These are phyloP conservation scores for Aegilops sharonensis DNA, from an alignment of 176 grass and related monocot species.

Conservation along the genomic window DNA sequence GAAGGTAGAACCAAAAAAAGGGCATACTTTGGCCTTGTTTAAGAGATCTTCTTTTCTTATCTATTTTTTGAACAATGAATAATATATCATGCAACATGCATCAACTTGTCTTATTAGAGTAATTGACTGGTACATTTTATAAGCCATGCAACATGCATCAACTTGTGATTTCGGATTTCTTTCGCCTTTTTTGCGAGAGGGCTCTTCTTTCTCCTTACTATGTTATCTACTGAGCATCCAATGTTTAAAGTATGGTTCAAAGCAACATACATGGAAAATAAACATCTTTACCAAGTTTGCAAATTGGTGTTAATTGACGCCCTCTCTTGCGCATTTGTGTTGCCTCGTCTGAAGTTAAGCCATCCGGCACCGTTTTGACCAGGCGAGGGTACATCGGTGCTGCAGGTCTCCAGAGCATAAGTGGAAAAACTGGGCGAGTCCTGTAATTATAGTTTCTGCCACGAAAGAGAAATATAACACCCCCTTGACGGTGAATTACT, in stretches of 20 bases:
- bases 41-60: not conserved
- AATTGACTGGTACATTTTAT: constrained; percentile 2
- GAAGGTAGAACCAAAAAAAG: not conserved
- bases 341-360: constrained; percentile 75
- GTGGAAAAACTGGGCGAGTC: constrained; percentile 66
- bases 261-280: not conserved
- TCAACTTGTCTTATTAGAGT: not conserved
- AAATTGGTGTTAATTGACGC: constrained; percentile 58
- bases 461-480: constrained; percentile 86
- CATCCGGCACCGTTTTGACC: constrained; percentile 67
- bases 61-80: not conserved
- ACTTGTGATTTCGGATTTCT: not conserved
- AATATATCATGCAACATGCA: not conserved
- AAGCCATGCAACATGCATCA: not conserved
- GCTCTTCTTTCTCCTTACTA: constrained; percentile 8
- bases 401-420: constrained; percentile 92
- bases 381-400: constrained; percentile 83
- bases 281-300: constrained; percentile 64
- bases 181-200: constrained; percentile 1
- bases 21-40: not conserved
- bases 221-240: not conserved
- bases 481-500: constrained; percentile 75
- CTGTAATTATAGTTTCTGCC: constrained; percentile 91
- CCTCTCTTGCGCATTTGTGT: constrained; percentile 57
- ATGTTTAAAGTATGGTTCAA: not conserved